Percentiles rank a stretch among this genome's conserved stretches.
Evolutionary conservation across 192 early-diverging fungal genomes (phyloP).

Genomic region (Umbelopsis vinacea): DNA sequence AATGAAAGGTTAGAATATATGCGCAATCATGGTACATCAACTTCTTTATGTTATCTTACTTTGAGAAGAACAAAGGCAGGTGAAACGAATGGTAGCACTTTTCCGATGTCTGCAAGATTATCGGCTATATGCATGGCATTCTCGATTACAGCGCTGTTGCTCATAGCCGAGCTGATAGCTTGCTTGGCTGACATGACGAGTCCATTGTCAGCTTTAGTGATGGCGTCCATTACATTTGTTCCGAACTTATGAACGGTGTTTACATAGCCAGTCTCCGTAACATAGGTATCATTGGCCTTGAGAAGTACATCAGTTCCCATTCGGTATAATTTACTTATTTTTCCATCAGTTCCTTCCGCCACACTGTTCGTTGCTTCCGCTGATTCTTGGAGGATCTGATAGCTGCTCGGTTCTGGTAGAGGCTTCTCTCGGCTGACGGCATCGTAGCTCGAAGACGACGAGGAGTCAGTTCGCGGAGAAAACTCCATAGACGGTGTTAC

Average conservation of each 20-base stretch:
- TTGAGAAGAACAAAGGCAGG: slow-evolving; percentile 57
- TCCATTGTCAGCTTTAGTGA: neutral
- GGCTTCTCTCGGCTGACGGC: neutral
- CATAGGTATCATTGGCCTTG: slow-evolving; percentile 18
- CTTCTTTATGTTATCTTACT: slow-evolving; percentile 20
- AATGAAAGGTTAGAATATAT: neutral
- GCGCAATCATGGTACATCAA: neutral
- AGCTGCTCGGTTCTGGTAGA: slow-evolving; percentile 7
- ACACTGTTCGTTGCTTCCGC: neutral
- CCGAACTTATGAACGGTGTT: neutral
- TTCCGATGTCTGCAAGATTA: slow-evolving; percentile 48
- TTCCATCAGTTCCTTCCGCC: neutral
- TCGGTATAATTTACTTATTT: neutral
- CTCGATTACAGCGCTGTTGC: slow-evolving; percentile 32
- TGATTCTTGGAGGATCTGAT: slow-evolving; percentile 5
- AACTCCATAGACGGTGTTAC: neutral
- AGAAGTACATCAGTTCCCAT: slow-evolving; percentile 10
- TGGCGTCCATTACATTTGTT: neutral
- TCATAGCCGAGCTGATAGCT: slow-evolving; percentile 4
- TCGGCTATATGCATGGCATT: slow-evolving; percentile 45
- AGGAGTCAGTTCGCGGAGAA: neutral
- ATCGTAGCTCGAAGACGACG: neutral
- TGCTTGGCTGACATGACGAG: neutral
- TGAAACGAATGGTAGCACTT: slow-evolving; percentile 51
- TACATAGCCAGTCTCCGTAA: neutral